phyloP scores from a whole-genome alignment of 78 protist genomes.

The Dictyostelium citrinum region DNA sequence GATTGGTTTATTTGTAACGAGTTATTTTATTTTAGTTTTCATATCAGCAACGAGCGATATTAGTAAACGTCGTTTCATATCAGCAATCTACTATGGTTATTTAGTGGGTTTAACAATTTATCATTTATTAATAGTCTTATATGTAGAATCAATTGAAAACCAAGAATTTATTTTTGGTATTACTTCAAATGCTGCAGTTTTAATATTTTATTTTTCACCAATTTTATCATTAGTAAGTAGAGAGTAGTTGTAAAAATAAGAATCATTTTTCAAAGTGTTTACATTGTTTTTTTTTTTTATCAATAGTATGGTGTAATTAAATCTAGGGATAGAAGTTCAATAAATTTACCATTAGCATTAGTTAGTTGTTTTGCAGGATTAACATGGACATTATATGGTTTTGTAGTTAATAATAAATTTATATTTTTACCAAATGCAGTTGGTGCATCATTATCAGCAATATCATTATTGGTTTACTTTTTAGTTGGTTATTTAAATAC shows the following conservation, averaged over 20 bases:
- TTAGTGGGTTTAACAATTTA: neutral
- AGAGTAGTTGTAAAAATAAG: too few relatives aligned
- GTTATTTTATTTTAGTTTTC: conserved; percentile 4
- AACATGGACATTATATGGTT: conserved; percentile 28
- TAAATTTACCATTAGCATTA: conserved; percentile 9
- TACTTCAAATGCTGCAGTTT: conserved; percentile 24
- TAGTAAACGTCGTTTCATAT: neutral
- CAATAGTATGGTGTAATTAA: conserved; percentile 11
- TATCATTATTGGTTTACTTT: neutral
- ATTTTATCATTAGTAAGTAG: conserved; percentile 15
- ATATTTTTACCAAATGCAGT: conserved; percentile 33
- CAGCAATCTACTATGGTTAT: neutral
- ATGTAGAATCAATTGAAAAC: neutral
- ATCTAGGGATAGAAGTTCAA: conserved; percentile 3
- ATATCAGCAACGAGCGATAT: neutral
- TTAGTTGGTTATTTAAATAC: neutral
- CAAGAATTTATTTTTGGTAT: neutral
- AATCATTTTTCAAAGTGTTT: too few relatives aligned
- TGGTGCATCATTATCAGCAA: conserved; percentile 41
- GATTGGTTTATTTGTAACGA: conserved; percentile 27
- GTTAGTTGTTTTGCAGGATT: neutral
- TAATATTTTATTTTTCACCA: conserved; percentile 42
- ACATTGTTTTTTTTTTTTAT: too few relatives aligned
- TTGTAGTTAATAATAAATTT: conserved; percentile 8
- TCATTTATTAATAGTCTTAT: neutral